phyloP scores from a whole-genome alignment of 2,329 filamentous ascomycete genomes.

The Teratosphaeriaceae sp. region DNA sequence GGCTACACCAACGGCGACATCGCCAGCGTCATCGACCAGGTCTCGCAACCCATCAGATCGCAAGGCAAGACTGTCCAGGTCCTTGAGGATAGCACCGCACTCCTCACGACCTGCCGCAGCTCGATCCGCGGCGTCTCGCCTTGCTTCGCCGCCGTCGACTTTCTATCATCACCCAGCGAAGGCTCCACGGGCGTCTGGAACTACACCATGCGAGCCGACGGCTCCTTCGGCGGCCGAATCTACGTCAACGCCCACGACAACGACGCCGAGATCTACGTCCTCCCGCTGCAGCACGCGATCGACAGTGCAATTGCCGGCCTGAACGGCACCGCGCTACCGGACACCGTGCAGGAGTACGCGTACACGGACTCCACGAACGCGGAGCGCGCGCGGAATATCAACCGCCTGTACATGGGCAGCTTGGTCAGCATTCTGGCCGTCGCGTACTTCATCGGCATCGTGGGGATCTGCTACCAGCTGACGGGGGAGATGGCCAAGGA shows the following conservation, averaged over 20 bases:
- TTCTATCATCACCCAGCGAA: conserved; percentile 68
- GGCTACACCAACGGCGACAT: conserved; percentile 63
- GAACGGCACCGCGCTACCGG: conserved; percentile 37
- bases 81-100: conserved; percentile 48
- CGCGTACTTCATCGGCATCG: conserved; percentile 70
- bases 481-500: conserved; percentile 81
- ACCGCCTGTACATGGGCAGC: conserved; percentile 62
- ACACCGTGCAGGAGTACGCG: conserved; percentile 56
- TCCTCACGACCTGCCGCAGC: conserved; percentile 56
- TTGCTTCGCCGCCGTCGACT: conserved; percentile 69
- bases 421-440: conserved; percentile 73
- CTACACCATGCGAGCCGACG: conserved; percentile 76
- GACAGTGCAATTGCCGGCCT: conserved; percentile 62
- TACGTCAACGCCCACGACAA: conserved; percentile 60
- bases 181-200: conserved; percentile 67
- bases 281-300: conserved; percentile 74
- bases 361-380: conserved; percentile 66
- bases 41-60: conserved; percentile 52
- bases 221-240: conserved; percentile 59
- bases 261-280: conserved; percentile 67
- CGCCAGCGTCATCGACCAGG: conserved; percentile 57
- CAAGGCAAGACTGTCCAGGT: conserved; percentile 52
- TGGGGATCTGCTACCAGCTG: conserved; percentile 80
- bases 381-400: conserved; percentile 60
- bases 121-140: conserved; percentile 55